Base-by-base conservation (phyloP, 352 stramenopile genomes). In the Pythium vanterpoolii region DNA sequence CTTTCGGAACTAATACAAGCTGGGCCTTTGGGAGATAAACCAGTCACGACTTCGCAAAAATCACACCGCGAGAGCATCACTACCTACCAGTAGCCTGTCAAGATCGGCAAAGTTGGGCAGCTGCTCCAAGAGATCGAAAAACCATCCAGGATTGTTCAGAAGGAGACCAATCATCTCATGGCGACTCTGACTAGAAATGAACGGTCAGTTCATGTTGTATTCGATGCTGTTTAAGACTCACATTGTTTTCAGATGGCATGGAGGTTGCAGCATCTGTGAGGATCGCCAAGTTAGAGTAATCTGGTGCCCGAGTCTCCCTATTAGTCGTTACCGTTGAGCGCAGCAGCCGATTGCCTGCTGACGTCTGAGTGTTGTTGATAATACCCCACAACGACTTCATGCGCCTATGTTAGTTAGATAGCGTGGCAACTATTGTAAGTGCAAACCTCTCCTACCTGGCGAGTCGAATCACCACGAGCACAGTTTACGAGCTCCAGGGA, bases 201-300 rank as follows among this genome's bases (percentile, higher is more conserved):
- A 16, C 16, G 13, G 27, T 58, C 11, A 58, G 39, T 23, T 19
- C 24, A 16, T 26, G 14, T 18, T 23, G 26, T 38, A 8, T 34
- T 30, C 6, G 19, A 42, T 42, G 34, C 1, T n/a, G 40, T 28
- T 16, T 28, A 46, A 46, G 24, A n/a, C 47, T 42, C 76, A 89
- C 84, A 95, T 95, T 5, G 84, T 94, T 62, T 89, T 89, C 43
- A 93, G 34, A 39, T 93, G 82, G 27, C 79, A 76, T 1, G 68
- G 86, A 43, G 86, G 86, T 24, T 91, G 84, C 9, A 93, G 68
- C 57, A 95, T 89, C 85, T 95, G 42, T 27, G 40, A 48, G 40
- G 11, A n/a, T n/a, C 28, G 18, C n/a, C 3, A 26, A 28, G 19
- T 43, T 10, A 30, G 47, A 43, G n/a, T 42, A n/a, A 24, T 19